Base-by-base conservation (phyloP, 305 asterid genomes). In the Petunia hybrid region DNA sequence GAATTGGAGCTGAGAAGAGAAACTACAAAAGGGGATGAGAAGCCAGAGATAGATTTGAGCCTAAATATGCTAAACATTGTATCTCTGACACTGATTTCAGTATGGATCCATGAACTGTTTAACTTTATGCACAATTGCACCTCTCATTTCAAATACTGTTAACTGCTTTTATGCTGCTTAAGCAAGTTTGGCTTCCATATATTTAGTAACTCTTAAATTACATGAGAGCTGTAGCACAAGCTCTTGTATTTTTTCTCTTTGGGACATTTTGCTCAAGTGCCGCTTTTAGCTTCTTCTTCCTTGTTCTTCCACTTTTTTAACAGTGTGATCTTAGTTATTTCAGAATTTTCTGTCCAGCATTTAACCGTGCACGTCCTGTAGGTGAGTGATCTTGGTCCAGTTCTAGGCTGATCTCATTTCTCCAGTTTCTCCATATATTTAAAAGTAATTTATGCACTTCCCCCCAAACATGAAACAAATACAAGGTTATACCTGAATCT, bases 221-320 rank as follows among this genome's bases (percentile, higher is more conserved):
- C 73, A 38, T 40, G 14, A 66, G 43, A 66, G 73, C 51, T 8
- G 12, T 13, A 12, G 51, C 51, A 14, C 53, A 66, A 6, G 53
- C 12, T 9, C 45, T 22, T 70, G 56, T 69, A 43, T 6, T 43
- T 69, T 42, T 2, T 69, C 8, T 22, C 41, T 5, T 70, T 14
- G 59, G 77, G 10, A 45, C 12, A 70, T 70, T 70, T 66, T 66
- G 38, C 59, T 70, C 59, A 70, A 38, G 42, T 70, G 8, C 76
- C 0, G 8, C 76, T 16, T 69, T 57, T 69, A 48, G 10, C 56
- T 48, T 48, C 56, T 48, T 48, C 14, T 48, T 45, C 22, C 77
- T 70, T 46, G 77, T 70, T 22, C 22, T 70, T 10, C 8, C 77
- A 70, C 5, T 46, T 45, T 41, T 46, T 70, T 70, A 45, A 16